Evolutionary conservation across 78 protist genomes (phyloP), one percentile per base, ranked within the genome.

Genomic region (Dictyostelium brefeldianum): DNA sequence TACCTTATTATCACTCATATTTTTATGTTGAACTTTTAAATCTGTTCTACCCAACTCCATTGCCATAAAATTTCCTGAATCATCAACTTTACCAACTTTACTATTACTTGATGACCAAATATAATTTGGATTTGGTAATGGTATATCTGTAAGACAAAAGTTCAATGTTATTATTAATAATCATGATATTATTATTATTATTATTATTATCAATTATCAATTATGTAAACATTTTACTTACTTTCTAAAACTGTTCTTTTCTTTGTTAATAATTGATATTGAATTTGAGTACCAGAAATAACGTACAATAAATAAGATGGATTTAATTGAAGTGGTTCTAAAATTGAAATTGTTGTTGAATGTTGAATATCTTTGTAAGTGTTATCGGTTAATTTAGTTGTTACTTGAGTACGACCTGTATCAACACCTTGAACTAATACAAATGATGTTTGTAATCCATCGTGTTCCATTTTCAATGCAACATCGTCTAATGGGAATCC

Each of bases 381-480:
- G 18, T 46, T 5, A 8, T 83, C 96, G 5, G 83, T 67, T 80
- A 92, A 73, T 48, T 69, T 50, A 20, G 80, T 67, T 4, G 64
- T 74, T 10, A 92, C 62, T 80, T 69, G 50, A n/a, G 96, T 89
- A 46, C 87, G 62, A 54, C 96, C 96, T 57, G 90, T 81, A 56
- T 81, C 96, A 20, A 83, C 81, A 65, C 96, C 96, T 29, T 87
- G 96, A 5, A 92, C 92, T 22, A 92, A 64, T 12, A 92, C 96
- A 17, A 47, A 69, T 25, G 89, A 75, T 4, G 92, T 71, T 48
- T 82, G 89, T 53, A 92, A 48, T 12, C 92, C 91, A 22, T 83
- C 80, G 9, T 83, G 71, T 14, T 92, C 96, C 92, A 83, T 83
- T 27, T 65, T 59, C 1, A 80, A 53, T 27, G 89, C 83, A 0